phyloP scores from a whole-genome alignment of 2,329 filamentous ascomycete genomes.

The Stachybotrys echinatus region DNA sequence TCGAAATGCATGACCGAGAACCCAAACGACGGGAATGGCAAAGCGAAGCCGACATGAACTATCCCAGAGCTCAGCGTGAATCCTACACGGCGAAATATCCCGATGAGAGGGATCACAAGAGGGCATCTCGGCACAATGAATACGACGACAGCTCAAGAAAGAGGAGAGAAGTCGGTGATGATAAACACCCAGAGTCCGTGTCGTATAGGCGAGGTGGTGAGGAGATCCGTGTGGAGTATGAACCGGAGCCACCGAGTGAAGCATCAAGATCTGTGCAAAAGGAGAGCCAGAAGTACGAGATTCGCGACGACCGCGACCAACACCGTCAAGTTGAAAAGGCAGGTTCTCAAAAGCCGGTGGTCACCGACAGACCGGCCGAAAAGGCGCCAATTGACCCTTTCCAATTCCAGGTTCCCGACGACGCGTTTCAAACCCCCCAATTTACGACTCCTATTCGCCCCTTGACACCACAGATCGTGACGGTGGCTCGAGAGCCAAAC shows the following conservation, averaged over 20 bases:
- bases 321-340: constrained; percentile 19
- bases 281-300: constrained; percentile 15
- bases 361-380: constrained; percentile 15
- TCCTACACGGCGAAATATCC: constrained; percentile 20
- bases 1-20: constrained; percentile 11
- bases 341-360: constrained; percentile 21
- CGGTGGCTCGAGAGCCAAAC: constrained; percentile 48
- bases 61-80: constrained; percentile 23
- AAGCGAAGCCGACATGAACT: constrained; percentile 17
- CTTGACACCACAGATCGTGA: constrained; percentile 45
- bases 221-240: constrained; percentile 20
- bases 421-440: constrained; percentile 43
- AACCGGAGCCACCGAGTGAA: constrained; percentile 21
- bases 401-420: constrained; percentile 49
- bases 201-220: constrained; percentile 16
- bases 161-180: constrained; percentile 19
- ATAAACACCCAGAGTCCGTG: constrained; percentile 15
- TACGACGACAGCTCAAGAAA: constrained; percentile 21
- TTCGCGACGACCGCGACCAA: constrained; percentile 20
- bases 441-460: constrained; percentile 33
- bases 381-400: constrained; percentile 47
- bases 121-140: constrained; percentile 25
- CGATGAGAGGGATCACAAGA: constrained; percentile 22
- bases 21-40: constrained; percentile 11
- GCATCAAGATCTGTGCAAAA: constrained; percentile 13